Evolutionary conservation across 2,329 filamentous ascomycete genomes (phyloP), one percentile per base, ranked within the genome.

Genomic region (Hymenoscyphus salicellus): DNA sequence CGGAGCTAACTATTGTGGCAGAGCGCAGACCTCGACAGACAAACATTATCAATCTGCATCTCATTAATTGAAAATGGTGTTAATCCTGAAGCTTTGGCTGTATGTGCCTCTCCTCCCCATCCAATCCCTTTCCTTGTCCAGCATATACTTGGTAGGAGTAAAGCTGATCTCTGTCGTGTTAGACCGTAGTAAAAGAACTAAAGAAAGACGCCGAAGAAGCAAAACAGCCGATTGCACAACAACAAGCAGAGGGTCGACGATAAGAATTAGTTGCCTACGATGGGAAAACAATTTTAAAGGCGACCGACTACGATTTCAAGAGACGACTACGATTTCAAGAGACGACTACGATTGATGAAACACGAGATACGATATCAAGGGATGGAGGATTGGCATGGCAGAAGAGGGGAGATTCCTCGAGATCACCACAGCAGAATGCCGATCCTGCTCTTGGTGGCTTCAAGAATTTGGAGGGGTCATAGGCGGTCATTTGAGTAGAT

Each of bases 21-120:
- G 94, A 97, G 98, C 79, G 97, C 94, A 67, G 87, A 96, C 69
- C 87, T 99, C 56, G 93, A 97, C 77, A 88, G 94, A 36, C 89
- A 93, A 62, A 93, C 93, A 23, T 83, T 99, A 20, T 97, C 93
- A 2, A 91, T 97, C 68, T 99, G 95, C 78, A 94, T 98, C 66
- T 97, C 93, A 62, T 85, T 99, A 77, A 96, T 99, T 72, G 95
- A 99, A 79, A 97, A 97, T 75, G 95, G 95, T 16, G 92, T 98
- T 33, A 97, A 97, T 75, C 95, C 95, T 0, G 94, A 98, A 77
- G 95, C 94, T 0, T 82, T 99, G 36, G 93, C 94, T 28, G 95
- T 98, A 84, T 75, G 92, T 72, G 2, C n/a, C 26, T 11, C 26
- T 20, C 17, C 26, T 20, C 28, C 16, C 30, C 8, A 14, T 5